Percentiles rank a stretch among this genome's conserved stretches.
phyloP scores from a whole-genome alignment of 371 early-diverging fungal species.

The Haplosporangium sp. region DNA sequence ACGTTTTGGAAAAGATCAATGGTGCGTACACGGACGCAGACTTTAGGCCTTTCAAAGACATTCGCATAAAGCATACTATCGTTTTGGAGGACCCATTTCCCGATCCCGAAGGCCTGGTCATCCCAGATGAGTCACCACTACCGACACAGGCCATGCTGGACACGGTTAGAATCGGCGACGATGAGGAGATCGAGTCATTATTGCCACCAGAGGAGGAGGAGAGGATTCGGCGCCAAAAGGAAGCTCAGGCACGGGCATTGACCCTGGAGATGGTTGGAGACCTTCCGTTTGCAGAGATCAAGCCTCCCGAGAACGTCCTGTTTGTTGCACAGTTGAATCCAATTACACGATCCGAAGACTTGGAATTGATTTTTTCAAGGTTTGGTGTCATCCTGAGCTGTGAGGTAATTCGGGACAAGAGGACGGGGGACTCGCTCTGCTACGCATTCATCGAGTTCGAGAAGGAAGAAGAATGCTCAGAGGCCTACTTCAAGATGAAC shows the following conservation, averaged over 20 bases:
- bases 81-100: constrained; percentile 95
- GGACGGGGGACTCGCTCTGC: constrained; percentile 86
- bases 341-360: constrained; percentile 90
- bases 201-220: constrained; percentile 79
- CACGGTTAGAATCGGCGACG: constrained; percentile 83
- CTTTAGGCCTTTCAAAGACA: constrained; percentile 86
- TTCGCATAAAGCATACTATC: constrained; percentile 94
- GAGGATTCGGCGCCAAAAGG: constrained; percentile 69
- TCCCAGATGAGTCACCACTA: constrained; percentile 83
- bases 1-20: constrained; percentile 88
- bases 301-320: constrained; percentile 96
- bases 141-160: constrained; percentile 86
- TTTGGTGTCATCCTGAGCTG: constrained; percentile 93
- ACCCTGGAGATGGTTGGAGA: constrained; percentile 99
- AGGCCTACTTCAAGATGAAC: constrained; percentile 92
- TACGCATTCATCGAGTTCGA: constrained; percentile 98
- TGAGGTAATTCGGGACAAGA: constrained; percentile 91
- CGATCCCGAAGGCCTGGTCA: constrained; percentile 80
- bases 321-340: constrained; percentile 98
- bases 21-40: constrained; percentile 76
- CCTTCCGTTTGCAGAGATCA: constrained; percentile 95
- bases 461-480: constrained; percentile 88
- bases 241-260: constrained; percentile 90
- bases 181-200: constrained; percentile 82
- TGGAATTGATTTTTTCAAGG: constrained; percentile 92